Percentiles rank a stretch among this genome's conserved stretches.
Evolutionary conservation across 257 asterid species (phyloP).

Genomic region (Perilla frutescens): DNA sequence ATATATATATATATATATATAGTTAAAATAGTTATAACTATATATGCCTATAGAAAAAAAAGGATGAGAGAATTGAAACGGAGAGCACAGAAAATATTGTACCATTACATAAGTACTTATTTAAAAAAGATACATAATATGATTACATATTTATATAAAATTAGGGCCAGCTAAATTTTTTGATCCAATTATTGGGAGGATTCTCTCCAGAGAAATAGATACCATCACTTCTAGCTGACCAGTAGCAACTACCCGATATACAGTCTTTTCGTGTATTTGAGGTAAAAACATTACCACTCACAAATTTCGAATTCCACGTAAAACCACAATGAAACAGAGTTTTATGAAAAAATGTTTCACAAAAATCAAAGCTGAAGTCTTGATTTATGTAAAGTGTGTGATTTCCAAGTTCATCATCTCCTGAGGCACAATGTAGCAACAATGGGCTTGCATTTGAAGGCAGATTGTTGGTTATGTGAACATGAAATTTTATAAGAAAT

Average conservation of each 20-base stretch:
- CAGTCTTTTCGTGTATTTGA: background rate
- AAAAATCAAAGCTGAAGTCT: background rate
- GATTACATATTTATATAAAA: background rate
- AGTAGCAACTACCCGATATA: background rate
- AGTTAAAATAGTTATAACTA: too few species aligned
- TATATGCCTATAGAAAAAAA: too few species aligned
- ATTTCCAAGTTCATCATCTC: background rate
- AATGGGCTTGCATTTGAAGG: background rate
- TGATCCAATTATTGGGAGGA: background rate
- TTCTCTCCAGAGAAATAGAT: background rate
- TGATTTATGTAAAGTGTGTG: background rate
- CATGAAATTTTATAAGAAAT: background rate
- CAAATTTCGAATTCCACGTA: background rate
- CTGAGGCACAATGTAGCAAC: background rate
- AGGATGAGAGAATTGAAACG: too few species aligned
- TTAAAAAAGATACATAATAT: too few species aligned
- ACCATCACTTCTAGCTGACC: background rate
- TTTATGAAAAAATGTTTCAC: background rate
- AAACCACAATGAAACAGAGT: background rate
- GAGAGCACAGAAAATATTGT: too few species aligned
- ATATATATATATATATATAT: too few species aligned
- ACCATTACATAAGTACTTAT: too few species aligned
- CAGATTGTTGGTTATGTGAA: background rate
- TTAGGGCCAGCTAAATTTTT: background rate
- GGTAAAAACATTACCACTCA: background rate